A percentile compares a stretch with the other conserved stretches of the same genome.
Conservation (phyloP, 306 rosid species). For the Acacia acuminata region DNA sequence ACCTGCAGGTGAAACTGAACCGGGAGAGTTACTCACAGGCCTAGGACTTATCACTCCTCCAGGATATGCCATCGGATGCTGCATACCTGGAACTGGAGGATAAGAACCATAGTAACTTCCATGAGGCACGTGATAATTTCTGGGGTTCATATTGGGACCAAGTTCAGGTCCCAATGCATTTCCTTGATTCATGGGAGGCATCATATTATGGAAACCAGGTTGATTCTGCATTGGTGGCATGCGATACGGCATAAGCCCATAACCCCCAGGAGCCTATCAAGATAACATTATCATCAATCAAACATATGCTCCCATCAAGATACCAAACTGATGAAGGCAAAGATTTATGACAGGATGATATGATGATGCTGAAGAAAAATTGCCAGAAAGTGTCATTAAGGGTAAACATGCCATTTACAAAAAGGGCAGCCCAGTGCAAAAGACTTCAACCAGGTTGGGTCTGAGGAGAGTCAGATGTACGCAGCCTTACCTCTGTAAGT, state of each 20-base stretch:
- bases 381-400: neutral
- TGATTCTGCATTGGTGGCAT: conserved; percentile 90
- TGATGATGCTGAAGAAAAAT: conserved; percentile 7
- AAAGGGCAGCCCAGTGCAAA: too few relatives aligned
- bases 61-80: conserved; percentile 78
- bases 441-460: too few relatives aligned
- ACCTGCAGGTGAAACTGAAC: conserved; percentile 66
- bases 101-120: conserved; percentile 77
- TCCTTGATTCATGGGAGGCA: conserved; percentile 84
- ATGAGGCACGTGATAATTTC: conserved; percentile 75
- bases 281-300: conserved; percentile 33
- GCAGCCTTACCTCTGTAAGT: too few relatives aligned
- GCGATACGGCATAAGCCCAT: conserved; percentile 90
- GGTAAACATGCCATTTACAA: neutral
- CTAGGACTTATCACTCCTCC: conserved; percentile 82
- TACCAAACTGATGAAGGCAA: neutral
- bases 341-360: conserved; percentile 18
- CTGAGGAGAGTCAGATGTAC: too few relatives aligned
- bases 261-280: conserved; percentile 78
- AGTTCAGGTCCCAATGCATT: conserved; percentile 76
- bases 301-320: conserved; percentile 18
- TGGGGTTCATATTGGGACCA: conserved; percentile 63
- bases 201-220: conserved; percentile 86
- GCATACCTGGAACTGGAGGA: conserved; percentile 81
- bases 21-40: conserved; percentile 68